These are phyloP conservation scores for Haplosporangium sp. DNA, from an alignment of 371 early-diverging fungal species.

Conservation along the genomic window DNA sequence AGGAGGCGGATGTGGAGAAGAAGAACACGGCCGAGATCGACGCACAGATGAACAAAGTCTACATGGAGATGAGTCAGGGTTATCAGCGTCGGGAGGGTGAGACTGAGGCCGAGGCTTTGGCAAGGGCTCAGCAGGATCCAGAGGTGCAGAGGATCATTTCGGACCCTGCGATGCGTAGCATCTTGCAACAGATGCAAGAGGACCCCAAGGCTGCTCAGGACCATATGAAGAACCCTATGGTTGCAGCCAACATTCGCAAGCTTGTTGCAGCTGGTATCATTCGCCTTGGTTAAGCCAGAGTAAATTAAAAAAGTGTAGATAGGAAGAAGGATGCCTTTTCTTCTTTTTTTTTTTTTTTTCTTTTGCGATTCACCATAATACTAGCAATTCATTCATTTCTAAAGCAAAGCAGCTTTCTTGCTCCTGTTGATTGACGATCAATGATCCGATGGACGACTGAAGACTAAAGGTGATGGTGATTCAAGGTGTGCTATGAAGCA, in stretches of 20 bases:
- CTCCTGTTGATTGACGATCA: no score
- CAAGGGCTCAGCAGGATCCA: conserved; percentile 91
- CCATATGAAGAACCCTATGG: conserved; percentile 93
- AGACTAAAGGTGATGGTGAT: no score
- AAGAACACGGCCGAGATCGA: conserved; percentile 89
- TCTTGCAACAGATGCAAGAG: conserved; percentile 96
- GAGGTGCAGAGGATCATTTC: conserved; percentile 89
- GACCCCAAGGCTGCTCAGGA: conserved; percentile 94
- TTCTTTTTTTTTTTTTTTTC: no score
- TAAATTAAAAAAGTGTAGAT: no score
- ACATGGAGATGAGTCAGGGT: conserved; percentile 78
- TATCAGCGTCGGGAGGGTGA: conserved; percentile 59
- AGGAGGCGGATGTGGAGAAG: conserved; percentile 82
- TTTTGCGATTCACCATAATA: no score
- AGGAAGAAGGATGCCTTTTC: no score
- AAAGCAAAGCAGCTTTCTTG: no score
- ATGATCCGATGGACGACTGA: no score
- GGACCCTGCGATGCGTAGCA: conserved; percentile 97
- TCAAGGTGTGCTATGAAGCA: no score
- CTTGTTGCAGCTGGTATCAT: conserved; percentile 92
- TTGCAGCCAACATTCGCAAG: conserved; percentile 95
- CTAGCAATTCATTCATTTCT: no score
- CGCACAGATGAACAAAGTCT: conserved; percentile 81
- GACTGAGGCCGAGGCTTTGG: conserved; percentile 83
- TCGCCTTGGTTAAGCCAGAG: conserved; percentile 33